Evolutionary conservation across 768 basidiomycete species (phyloP).

Genomic region (Mycena belliarum): DNA sequence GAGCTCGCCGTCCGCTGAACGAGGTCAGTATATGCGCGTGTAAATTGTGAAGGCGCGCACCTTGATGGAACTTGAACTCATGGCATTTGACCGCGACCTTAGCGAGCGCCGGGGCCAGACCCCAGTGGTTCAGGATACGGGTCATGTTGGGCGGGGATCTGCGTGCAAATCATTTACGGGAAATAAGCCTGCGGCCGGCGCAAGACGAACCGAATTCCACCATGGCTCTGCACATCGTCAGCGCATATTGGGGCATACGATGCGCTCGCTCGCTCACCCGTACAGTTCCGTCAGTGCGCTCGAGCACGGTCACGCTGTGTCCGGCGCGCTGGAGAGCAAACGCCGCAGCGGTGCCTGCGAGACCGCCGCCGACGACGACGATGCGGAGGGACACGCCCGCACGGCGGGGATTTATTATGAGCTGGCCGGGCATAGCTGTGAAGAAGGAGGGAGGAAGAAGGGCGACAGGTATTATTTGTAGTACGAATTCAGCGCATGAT

Average conservation of each 20-base stretch:
- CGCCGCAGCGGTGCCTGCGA: constrained; percentile 59
- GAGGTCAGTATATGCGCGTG: neutral
- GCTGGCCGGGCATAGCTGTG: constrained; percentile 31
- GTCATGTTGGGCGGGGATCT: constrained; percentile 60
- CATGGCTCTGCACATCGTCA: constrained; percentile 31
- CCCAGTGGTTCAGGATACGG: constrained; percentile 57
- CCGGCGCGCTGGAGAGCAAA: constrained; percentile 56
- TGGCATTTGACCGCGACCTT: constrained; percentile 37
- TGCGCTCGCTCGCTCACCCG: constrained; percentile 30
- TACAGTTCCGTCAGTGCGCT: constrained; percentile 45
- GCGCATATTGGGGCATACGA: neutral
- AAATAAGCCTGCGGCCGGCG: neutral
- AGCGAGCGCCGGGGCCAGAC: constrained; percentile 44
- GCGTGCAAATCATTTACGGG: neutral
- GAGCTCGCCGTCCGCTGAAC: neutral
- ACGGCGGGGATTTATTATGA: constrained; percentile 25
- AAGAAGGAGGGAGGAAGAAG: neutral
- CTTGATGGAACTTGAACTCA: constrained; percentile 30
- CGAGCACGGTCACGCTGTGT: constrained; percentile 61
- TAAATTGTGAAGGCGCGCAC: neutral
- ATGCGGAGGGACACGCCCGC: constrained; percentile 35
- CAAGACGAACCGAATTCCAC: constrained; percentile 39
- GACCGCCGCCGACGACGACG: constrained; percentile 47
- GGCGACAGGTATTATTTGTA: constrained; percentile 1
- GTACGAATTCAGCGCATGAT: neutral